These are phyloP conservation scores for Candolleomyces aberdarensis DNA, from an alignment of 768 basidiomycete genomes.

Conservation along the genomic window DNA sequence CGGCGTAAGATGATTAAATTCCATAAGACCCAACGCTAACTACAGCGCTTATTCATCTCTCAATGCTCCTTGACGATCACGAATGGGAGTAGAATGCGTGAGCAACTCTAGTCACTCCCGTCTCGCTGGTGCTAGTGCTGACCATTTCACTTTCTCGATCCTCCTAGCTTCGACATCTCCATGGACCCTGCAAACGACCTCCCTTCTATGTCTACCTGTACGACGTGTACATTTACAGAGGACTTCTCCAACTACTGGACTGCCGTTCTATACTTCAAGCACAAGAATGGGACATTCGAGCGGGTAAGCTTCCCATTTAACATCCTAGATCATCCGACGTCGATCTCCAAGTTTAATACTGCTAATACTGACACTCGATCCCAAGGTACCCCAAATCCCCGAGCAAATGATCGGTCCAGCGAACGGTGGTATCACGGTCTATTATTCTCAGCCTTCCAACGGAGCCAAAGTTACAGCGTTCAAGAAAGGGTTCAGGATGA, in stretches of 20 bases:
- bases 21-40: background rate
- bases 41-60: background rate
- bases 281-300: slow-evolving; percentile 18
- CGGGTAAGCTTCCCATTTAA: slow-evolving; percentile 3
- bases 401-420: slow-evolving; percentile 18
- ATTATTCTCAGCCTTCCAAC: slow-evolving; percentile 17
- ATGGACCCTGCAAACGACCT: slow-evolving; percentile 17
- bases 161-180: slow-evolving; percentile 15
- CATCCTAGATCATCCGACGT: background rate
- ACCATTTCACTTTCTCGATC: background rate
- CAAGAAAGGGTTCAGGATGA: slow-evolving; percentile 14
- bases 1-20: slow-evolving; percentile 5
- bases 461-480: slow-evolving; percentile 14
- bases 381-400: slow-evolving; percentile 18
- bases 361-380: background rate
- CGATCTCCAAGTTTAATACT: background rate
- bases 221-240: slow-evolving; percentile 17
- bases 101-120: background rate
- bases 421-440: slow-evolving; percentile 20
- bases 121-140: background rate
- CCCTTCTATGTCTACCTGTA: slow-evolving; percentile 14
- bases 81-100: slow-evolving; percentile 8
- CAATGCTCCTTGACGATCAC: background rate
- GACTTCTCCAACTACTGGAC: slow-evolving; percentile 21
- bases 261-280: slow-evolving; percentile 19